Conservation (phyloP, 2,329 filamentous ascomycete genomes). For the Massarina eburnea region DNA sequence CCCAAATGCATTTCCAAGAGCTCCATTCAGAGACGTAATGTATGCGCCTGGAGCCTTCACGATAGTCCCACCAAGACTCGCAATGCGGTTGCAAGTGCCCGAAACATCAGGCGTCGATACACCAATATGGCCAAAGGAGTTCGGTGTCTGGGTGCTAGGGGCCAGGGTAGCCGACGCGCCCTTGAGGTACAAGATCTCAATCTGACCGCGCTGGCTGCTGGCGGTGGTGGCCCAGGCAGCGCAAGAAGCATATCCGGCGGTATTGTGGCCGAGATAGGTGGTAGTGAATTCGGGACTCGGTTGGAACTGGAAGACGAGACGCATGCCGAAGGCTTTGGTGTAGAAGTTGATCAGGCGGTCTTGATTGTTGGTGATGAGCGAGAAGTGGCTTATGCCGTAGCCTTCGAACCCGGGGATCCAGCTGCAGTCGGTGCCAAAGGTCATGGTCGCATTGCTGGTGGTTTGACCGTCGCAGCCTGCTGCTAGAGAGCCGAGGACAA, state of each 20-base stretch:
- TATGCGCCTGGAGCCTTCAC: not conserved
- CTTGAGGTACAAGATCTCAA: not conserved
- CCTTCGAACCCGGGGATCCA: not conserved
- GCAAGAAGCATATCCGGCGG: not conserved
- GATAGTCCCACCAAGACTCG: not conserved
- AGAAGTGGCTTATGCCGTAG: not conserved
- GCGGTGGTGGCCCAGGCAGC: not conserved
- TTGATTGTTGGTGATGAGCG: not conserved
- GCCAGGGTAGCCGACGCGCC: not conserved
- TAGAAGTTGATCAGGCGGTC: not conserved
- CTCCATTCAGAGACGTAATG: not conserved
- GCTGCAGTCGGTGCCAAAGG: not conserved
- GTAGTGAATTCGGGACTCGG: not conserved
- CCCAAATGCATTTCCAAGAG: not conserved
- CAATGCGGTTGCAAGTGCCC: not conserved
- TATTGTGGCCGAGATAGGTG: not conserved
- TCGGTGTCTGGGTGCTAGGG: not conserved
- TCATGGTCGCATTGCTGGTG: not conserved
- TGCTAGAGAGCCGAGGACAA: not conserved
- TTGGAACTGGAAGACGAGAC: not conserved
- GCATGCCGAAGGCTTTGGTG: not conserved
- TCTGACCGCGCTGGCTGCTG: not conserved
- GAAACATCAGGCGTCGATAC: not conserved
- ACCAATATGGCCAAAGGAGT: not conserved
- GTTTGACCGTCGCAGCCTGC: not conserved